Conservation (phyloP, 345 rosid species). For the Mangifera indica region DNA sequence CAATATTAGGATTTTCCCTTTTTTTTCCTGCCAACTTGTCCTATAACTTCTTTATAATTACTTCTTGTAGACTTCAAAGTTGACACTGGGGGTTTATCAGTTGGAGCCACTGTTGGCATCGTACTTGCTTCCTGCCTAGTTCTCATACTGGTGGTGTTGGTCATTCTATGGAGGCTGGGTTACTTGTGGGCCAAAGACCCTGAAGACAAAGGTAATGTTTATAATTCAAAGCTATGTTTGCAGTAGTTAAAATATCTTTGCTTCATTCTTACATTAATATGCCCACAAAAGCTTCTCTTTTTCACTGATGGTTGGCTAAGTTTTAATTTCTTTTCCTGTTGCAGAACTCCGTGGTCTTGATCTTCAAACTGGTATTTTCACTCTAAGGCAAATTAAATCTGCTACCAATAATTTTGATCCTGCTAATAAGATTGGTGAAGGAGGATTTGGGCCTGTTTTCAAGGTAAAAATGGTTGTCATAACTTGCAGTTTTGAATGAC, state of each 20-base stretch:
- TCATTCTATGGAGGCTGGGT: slow-evolving; percentile 46
- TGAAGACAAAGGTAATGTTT: slow-evolving; percentile 53
- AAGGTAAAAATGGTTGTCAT: slow-evolving; percentile 43
- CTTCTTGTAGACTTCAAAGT: slow-evolving; percentile 58
- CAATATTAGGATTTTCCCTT: neutral
- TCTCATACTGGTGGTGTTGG: slow-evolving; percentile 40
- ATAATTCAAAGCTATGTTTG: neutral
- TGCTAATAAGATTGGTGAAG: slow-evolving; percentile 82
- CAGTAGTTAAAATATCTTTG: neutral
- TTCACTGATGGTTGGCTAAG: neutral
- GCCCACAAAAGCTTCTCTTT: neutral
- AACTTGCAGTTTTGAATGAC: neutral
- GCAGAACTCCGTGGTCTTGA: slow-evolving; percentile 63
- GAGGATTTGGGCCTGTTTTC: slow-evolving; percentile 95
- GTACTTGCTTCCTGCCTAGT: slow-evolving; percentile 49
- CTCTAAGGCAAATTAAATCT: slow-evolving; percentile 66
- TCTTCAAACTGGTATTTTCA: slow-evolving; percentile 73
- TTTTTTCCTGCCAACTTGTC: neutral
- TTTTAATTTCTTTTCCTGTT: slow-evolving; percentile 17
- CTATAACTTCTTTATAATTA: neutral
- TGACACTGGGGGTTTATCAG: slow-evolving; percentile 49
- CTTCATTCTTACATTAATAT: too few relatives aligned
- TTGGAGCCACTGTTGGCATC: slow-evolving; percentile 67
- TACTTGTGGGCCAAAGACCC: slow-evolving; percentile 52
- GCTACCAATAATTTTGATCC: slow-evolving; percentile 75